A percentile compares a stretch with the other conserved stretches of the same genome.
These are phyloP conservation scores for Kodamaea plutei DNA, from an alignment of 1,139 yeast species.

Conservation along the genomic window DNA sequence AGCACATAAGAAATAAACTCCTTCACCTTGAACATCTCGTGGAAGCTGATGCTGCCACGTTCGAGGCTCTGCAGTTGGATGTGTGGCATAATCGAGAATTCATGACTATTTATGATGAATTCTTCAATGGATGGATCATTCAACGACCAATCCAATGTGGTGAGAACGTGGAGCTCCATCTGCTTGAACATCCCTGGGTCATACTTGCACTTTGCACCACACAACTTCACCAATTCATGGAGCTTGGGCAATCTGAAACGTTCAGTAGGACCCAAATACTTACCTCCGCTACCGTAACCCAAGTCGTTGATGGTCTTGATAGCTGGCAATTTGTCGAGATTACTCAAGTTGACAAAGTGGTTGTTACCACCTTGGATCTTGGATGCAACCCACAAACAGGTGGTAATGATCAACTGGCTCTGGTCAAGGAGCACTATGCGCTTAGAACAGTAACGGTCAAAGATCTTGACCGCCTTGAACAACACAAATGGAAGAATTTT, in stretches of 20 bases:
- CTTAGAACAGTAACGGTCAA: conserved; percentile 65
- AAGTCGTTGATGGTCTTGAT: conserved; percentile 38
- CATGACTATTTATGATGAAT: conserved; percentile 32
- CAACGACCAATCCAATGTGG: conserved; percentile 59
- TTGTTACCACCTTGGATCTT: conserved; percentile 68
- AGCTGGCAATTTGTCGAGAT: conserved; percentile 26
- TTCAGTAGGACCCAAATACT: conserved; percentile 62
- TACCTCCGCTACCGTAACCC: conserved; percentile 52
- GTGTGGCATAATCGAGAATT: conserved; percentile 23
- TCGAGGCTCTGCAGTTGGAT: not conserved
- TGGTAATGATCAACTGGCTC: conserved; percentile 58
- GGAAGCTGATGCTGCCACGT: conserved; percentile 1
- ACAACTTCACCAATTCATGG: conserved; percentile 55
- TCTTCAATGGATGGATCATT: conserved; percentile 58
- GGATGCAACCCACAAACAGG: conserved; percentile 65
- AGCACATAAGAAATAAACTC: conserved; percentile 36
- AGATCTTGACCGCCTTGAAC: conserved; percentile 53
- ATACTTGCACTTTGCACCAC: conserved; percentile 55
- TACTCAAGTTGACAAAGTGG: conserved; percentile 53
- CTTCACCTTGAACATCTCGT: conserved; percentile 36
- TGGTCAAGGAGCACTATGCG: conserved; percentile 59
- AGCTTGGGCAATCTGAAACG: conserved; percentile 63
- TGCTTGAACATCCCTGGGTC: conserved; percentile 60
- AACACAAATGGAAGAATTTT: conserved; percentile 59
- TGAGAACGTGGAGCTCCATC: conserved; percentile 51